Evolutionary conservation across 345 rosid genomes (phyloP).

Genomic region (Eucalyptus cloeziana): DNA sequence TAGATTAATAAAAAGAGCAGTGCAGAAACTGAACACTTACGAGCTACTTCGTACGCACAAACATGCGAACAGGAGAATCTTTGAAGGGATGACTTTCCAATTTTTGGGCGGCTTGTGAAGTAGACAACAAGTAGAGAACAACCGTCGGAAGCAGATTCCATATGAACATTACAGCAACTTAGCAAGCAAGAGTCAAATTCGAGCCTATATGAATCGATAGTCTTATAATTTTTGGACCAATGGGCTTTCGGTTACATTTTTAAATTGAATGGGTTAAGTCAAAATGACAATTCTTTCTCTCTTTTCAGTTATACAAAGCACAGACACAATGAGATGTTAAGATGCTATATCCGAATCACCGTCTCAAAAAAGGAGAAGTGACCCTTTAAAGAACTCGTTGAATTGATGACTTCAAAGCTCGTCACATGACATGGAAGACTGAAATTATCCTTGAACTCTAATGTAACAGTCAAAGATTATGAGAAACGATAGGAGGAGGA

Average conservation of each 20-base stretch:
- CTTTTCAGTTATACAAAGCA: background rate
- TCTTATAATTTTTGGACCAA: background rate
- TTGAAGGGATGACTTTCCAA: background rate
- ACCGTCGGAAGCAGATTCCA: background rate
- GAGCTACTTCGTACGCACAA: background rate
- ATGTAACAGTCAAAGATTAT: background rate
- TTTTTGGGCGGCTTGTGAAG: background rate
- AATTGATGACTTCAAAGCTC: background rate
- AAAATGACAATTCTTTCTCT: background rate
- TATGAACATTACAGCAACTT: background rate
- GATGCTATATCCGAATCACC: accelerated
- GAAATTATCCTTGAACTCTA: background rate
- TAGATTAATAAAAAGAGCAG: background rate
- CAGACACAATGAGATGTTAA: background rate
- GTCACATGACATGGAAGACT: background rate
- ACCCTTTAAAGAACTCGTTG: background rate
- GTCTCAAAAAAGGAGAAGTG: background rate
- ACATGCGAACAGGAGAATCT: background rate
- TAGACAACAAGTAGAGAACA: background rate
- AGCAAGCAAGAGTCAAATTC: background rate
- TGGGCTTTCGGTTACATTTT: background rate
- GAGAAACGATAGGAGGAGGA: background rate
- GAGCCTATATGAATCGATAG: background rate
- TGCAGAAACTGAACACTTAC: background rate
- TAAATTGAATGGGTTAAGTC: background rate